These are phyloP conservation scores for Schizochytrium sp. DNA, from an alignment of 108 stramenopile genomes.

Conservation along the genomic window DNA sequence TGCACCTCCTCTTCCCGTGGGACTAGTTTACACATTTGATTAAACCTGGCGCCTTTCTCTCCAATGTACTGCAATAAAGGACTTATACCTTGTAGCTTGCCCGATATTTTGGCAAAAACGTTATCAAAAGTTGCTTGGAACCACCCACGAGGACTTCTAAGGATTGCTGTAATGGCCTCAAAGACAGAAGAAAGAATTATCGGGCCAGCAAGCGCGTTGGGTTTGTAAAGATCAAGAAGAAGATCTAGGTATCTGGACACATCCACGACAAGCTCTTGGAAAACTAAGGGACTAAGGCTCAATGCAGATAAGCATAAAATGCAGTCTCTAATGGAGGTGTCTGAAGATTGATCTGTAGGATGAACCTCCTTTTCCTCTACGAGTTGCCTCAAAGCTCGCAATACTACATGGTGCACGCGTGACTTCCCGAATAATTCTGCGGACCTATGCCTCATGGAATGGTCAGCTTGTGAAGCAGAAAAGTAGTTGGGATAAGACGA, in stretches of 20 bases:
- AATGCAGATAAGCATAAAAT: slow-evolving; percentile 2
- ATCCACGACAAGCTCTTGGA: neutral
- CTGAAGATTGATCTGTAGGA: neutral
- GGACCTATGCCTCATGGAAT: neutral
- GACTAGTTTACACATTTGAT: slow-evolving; percentile 44
- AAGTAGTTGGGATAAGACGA: too few relatives aligned
- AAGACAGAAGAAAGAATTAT: neutral
- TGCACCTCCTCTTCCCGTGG: slow-evolving; percentile 10
- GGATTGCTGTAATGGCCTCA: neutral
- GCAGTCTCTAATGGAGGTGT: neutral
- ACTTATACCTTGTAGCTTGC: slow-evolving; percentile 16
- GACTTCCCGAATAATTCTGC: slow-evolving; percentile 24
- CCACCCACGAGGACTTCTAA: neutral
- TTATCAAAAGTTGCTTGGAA: neutral
- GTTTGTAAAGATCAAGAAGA: neutral
- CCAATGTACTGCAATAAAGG: slow-evolving; percentile 56
- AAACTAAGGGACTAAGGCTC: neutral
- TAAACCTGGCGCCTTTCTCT: slow-evolving; percentile 37
- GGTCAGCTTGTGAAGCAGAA: too few relatives aligned
- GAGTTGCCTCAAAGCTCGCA: neutral
- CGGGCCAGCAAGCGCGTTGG: neutral
- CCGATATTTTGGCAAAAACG: slow-evolving; percentile 39
- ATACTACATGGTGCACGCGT: slow-evolving; percentile 23
- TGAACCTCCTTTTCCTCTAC: slow-evolving; percentile 1
- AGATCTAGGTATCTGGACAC: neutral